phyloP scores from a whole-genome alignment of 768 basidiomycete species.

The Leucocoprinus birnbaumii region DNA sequence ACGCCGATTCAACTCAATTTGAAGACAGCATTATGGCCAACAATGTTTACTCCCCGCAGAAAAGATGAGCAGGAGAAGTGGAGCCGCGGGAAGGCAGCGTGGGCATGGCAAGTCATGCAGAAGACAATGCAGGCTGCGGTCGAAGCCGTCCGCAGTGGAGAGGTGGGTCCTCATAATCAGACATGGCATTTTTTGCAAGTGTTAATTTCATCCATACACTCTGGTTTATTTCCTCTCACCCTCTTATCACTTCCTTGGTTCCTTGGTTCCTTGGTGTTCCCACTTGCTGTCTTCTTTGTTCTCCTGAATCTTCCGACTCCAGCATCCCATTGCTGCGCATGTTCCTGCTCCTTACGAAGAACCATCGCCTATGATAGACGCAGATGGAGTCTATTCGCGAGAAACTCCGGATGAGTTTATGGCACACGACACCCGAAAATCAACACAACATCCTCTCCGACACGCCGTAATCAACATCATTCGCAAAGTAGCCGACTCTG shows the following conservation, averaged over 20 bases:
- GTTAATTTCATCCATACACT: constrained; percentile 1
- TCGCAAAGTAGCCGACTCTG: constrained; percentile 59
- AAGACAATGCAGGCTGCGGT: constrained; percentile 48
- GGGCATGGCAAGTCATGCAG: constrained; percentile 74
- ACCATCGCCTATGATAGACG: constrained; percentile 16
- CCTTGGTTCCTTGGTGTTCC: not conserved
- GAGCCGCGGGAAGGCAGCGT: constrained; percentile 61
- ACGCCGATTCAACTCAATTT: constrained; percentile 60
- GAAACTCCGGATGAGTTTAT: constrained; percentile 35
- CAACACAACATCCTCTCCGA: constrained; percentile 72
- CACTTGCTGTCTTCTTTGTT: not conserved
- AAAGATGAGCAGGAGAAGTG: constrained; percentile 68
- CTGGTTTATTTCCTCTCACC: constrained; percentile 4
- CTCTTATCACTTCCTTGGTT: not conserved
- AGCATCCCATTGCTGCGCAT: constrained; percentile 78
- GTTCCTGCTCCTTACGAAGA: constrained; percentile 53
- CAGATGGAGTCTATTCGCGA: constrained; percentile 9
- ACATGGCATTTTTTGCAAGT: not conserved
- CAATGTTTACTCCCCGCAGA: constrained; percentile 64
- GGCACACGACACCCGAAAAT: constrained; percentile 68
- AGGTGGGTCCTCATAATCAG: constrained; percentile 42
- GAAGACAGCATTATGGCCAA: constrained; percentile 86
- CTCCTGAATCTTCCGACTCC: constrained; percentile 4
- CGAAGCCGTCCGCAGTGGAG: constrained; percentile 44
- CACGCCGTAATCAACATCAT: constrained; percentile 84